Evolutionary conservation across 148 eudicot species (phyloP), one percentile per base, ranked within the genome.

Genomic region (Camellia lanceoleosa): DNA sequence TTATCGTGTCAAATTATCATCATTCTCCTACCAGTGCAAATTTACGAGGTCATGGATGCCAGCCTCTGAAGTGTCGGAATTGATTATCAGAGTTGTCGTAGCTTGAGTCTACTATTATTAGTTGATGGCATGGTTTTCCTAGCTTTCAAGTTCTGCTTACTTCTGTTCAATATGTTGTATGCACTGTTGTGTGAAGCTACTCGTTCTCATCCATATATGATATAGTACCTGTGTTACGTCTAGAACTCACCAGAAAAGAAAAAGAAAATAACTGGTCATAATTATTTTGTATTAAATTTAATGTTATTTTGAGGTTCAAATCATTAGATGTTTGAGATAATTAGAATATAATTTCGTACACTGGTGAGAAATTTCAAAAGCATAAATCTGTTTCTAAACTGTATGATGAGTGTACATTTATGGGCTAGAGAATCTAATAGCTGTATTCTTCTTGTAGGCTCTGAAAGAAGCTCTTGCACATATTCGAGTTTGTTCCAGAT

Each of bases 401-500:
- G 44, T 80, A 62, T 55, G 13, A 62, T 84, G 52, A 73, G 13
- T 19, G n/a, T 23, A 68, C 47, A 41, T 79, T 13, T 51, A 47
- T 77, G 56, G 49, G 15, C 46, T 15, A 38, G 58, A 18, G 20
- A 51, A 77, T 69, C 43, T 81, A 55, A 73, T 76, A 61, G 71
- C 56, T 79, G n/a, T 51, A 38, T 75, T 76, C 47, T 73, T 81
- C 75, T 41, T 76, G 55, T 84, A 97, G 99, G 95, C 88, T 79
- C 89, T 94, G 68, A 92, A 91, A 83, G 92, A 85, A 85, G 97
- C 94, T 80, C 99, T 94, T 83, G 88, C 91, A 23, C 97, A 89
- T 80, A 85, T 97, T 83, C 93, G 99, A 68, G 75, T 88, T 80
- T 97, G 98, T 85, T 97, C 98, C 61, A 92, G 82, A 82, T 72